Evolutionary conservation across 75 land plant species (phyloP).

Genomic region (Sequoia sempervirens): DNA sequence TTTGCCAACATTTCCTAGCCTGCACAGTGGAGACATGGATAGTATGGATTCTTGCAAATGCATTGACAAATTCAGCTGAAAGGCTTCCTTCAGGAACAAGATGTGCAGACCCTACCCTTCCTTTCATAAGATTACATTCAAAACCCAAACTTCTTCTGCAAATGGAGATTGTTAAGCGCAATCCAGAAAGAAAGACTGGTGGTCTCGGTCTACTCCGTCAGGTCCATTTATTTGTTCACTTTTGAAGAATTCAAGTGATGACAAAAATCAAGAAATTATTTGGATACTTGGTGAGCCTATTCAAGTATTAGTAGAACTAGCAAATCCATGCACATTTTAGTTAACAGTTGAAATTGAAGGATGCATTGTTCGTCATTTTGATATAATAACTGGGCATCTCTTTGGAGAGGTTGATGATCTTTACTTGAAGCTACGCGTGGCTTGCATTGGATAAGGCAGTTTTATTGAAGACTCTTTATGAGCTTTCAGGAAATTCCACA

Average conservation of each 20-base stretch:
- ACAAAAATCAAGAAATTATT: constrained; percentile 54
- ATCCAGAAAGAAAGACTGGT: constrained; percentile 85
- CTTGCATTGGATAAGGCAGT: too few relatives aligned
- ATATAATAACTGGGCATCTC: constrained; percentile 86
- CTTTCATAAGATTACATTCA: constrained; percentile 82
- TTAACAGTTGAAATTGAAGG: constrained; percentile 85
- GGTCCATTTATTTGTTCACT: constrained; percentile 97
- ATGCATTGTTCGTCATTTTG: constrained; percentile 85
- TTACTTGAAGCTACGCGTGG: constrained; percentile 71
- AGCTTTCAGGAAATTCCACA: too few relatives aligned
- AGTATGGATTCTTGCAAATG: too few relatives aligned
- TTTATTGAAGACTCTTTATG: too few relatives aligned
- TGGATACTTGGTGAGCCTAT: constrained; percentile 98
- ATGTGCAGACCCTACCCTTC: too few relatives aligned
- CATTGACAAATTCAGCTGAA: too few relatives aligned
- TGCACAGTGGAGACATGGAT: too few relatives aligned
- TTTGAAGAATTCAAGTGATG: constrained; percentile 56
- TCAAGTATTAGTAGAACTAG: constrained; percentile 87
- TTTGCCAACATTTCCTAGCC: too few relatives aligned
- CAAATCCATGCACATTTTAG: constrained; percentile 95
- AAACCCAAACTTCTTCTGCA: constrained; percentile 69
- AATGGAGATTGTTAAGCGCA: constrained; percentile 74
- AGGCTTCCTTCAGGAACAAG: too few relatives aligned
- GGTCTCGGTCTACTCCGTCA: constrained; percentile 84
- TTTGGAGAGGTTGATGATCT: constrained; percentile 82